phyloP scores from a whole-genome alignment of 106 monocot species.

The Dendrobium nobile region DNA sequence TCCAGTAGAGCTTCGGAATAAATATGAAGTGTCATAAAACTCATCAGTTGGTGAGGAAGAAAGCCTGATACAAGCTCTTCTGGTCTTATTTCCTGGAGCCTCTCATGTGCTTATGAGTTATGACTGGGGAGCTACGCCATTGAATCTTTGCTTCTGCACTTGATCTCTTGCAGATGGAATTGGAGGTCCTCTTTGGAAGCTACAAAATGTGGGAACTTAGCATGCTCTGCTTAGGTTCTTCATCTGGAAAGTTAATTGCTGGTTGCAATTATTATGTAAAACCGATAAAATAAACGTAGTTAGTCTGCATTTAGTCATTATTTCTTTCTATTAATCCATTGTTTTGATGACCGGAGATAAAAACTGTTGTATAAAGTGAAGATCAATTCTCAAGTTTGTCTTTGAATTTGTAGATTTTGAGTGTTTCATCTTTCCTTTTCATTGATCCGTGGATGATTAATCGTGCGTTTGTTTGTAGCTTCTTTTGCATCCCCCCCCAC shows the following conservation, averaged over 20 bases:
- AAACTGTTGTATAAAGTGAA: not conserved
- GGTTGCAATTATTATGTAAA: conserved; percentile 4
- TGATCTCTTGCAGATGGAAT: not conserved
- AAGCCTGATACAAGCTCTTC: not conserved
- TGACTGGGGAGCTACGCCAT: not conserved
- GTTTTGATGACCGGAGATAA: not conserved
- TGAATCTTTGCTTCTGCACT: not conserved
- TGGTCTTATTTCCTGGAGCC: not conserved
- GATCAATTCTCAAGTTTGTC: not conserved
- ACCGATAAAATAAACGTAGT: not conserved
- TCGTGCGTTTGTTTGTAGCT: not conserved
- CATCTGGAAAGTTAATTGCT: not conserved
- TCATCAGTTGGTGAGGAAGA: not conserved
- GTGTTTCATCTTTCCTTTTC: not conserved
- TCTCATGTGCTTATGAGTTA: not conserved
- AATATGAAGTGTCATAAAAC: not conserved
- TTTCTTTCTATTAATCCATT: not conserved
- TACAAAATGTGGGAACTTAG: not conserved
- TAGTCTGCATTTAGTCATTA: not conserved
- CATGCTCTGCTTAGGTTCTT: not conserved
- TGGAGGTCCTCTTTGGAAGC: not conserved
- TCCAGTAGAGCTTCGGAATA: not conserved
- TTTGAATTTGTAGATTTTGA: not conserved
- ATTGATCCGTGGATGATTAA: not conserved
- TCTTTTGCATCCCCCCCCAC: no score